phyloP scores from a whole-genome alignment of 768 basidiomycete species.

The Tylopilus plumbeoviolaceoides region DNA sequence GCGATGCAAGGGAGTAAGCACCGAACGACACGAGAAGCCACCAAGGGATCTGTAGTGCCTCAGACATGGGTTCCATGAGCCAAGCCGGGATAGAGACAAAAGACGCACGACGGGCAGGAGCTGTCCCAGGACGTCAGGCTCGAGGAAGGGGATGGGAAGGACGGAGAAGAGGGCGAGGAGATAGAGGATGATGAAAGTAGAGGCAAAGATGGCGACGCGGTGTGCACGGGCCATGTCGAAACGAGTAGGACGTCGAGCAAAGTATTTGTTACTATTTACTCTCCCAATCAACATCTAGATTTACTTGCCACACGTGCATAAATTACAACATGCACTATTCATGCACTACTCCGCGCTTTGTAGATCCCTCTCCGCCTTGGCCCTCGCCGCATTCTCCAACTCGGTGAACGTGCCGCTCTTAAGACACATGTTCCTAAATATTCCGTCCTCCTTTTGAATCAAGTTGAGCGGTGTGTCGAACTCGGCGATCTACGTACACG shows the following conservation, averaged over 20 bases:
- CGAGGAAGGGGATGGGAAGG: conserved; percentile 16
- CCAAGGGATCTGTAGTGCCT: conserved; percentile 63
- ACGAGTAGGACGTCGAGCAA: neutral
- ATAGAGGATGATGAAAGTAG: conserved; percentile 46
- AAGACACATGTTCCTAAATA: conserved; percentile 67
- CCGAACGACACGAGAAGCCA: conserved; percentile 80
- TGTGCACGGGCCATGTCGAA: conserved; percentile 61
- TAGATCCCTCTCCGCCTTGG: conserved; percentile 25
- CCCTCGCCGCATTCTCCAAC: conserved; percentile 55
- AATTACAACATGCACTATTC: neutral
- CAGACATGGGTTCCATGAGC: neutral
- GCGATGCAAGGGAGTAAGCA: conserved; percentile 74
- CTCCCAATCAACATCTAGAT: too few species aligned
- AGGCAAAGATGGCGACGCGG: conserved; percentile 45
- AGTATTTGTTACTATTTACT: too few species aligned
- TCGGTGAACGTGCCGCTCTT: conserved; percentile 65
- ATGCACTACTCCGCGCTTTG: neutral
- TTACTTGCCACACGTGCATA: too few species aligned
- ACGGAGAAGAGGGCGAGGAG: conserved; percentile 9
- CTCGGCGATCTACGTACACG: conserved; percentile 42
- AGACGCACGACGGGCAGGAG: conserved; percentile 16
- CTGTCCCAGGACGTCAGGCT: neutral
- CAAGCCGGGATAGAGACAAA: neutral
- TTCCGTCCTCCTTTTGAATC: conserved; percentile 56
- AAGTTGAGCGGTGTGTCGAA: conserved; percentile 72